Conservation (phyloP, 805 yeast species). For the Candida loeiensis region DNA sequence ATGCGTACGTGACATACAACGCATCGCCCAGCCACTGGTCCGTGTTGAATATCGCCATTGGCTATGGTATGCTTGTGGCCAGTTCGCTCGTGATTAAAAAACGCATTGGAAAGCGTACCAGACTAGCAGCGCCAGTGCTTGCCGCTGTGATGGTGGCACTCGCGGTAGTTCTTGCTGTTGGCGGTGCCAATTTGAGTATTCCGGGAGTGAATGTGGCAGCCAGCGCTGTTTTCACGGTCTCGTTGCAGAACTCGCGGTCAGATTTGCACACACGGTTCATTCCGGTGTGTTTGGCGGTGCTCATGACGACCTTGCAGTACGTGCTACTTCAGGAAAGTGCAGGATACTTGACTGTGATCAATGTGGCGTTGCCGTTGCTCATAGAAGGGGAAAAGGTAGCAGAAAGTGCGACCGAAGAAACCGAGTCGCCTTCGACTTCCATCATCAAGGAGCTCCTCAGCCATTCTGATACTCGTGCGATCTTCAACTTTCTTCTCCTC, state of each 20-base stretch:
- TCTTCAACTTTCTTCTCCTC: constrained; percentile 78
- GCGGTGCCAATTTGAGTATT: constrained; percentile 16
- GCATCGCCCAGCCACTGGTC: constrained; percentile 8
- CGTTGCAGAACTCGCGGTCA: constrained; percentile 20
- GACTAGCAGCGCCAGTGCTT: constrained; percentile 1
- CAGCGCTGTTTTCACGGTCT: constrained; percentile 21
- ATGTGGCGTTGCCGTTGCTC: constrained; percentile 18
- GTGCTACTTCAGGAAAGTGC: constrained; percentile 16
- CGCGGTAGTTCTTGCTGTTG: constrained; percentile 6
- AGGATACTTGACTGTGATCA: constrained; percentile 10
- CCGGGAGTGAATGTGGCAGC: constrained; percentile 25
- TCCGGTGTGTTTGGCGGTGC: constrained; percentile 17
- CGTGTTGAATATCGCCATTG: constrained; percentile 12
- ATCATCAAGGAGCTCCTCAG: constrained; percentile 30
- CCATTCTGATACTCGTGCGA: constrained; percentile 72
- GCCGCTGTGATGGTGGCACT: constrained; percentile 5
- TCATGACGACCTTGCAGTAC: constrained; percentile 20
- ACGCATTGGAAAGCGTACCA: neutral
- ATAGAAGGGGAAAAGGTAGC: constrained; percentile 17
- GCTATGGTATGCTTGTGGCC: constrained; percentile 18
- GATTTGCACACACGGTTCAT: constrained; percentile 14
- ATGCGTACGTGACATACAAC: constrained; percentile 17
- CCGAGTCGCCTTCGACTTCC: constrained; percentile 1
- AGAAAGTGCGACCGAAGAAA: constrained; percentile 3
- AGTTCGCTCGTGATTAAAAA: constrained; percentile 4